These are phyloP conservation scores for Chimonanthus praecox DNA, from an alignment of 164 flowering plant species.

Conservation along the genomic window DNA sequence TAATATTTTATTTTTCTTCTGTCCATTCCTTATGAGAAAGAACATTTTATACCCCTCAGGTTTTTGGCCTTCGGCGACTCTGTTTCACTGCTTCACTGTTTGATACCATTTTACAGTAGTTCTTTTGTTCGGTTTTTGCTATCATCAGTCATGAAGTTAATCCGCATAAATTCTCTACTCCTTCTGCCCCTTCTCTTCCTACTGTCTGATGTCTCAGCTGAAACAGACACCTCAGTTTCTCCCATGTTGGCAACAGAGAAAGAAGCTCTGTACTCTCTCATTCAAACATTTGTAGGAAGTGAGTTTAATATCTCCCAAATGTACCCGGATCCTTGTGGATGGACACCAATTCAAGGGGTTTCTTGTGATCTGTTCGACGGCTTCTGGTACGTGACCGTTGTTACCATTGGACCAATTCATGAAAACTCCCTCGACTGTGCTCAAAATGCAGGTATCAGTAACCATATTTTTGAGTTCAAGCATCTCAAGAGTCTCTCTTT, in stretches of 20 bases:
- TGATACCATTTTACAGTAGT: not conserved
- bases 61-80: not conserved
- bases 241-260: conserved; percentile 69
- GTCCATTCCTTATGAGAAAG: not conserved
- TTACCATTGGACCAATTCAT: conserved; percentile 64
- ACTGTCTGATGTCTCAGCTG: conserved; percentile 21
- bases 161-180: not conserved
- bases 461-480: conserved; percentile 50
- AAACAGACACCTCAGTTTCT: conserved; percentile 32
- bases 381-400: conserved; percentile 64
- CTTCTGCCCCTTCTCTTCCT: conserved; percentile 16
- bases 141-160: conserved; percentile 18
- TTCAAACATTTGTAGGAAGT: conserved; percentile 68
- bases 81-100: not conserved
- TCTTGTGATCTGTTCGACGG: conserved; percentile 71
- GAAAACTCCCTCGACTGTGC: conserved; percentile 68
- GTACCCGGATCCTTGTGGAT: conserved; percentile 97
- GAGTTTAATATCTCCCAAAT: conserved; percentile 91
- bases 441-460: conserved; percentile 36
- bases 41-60: not conserved
- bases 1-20: not conserved
- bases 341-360: conserved; percentile 98
- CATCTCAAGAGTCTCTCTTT: conserved; percentile 61
- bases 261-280: conserved; percentile 55
- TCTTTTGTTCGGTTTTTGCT: conserved; percentile 2